These are phyloP conservation scores for Fusarium mexicanum DNA, from an alignment of 2,329 filamentous ascomycete genomes.

Conservation along the genomic window DNA sequence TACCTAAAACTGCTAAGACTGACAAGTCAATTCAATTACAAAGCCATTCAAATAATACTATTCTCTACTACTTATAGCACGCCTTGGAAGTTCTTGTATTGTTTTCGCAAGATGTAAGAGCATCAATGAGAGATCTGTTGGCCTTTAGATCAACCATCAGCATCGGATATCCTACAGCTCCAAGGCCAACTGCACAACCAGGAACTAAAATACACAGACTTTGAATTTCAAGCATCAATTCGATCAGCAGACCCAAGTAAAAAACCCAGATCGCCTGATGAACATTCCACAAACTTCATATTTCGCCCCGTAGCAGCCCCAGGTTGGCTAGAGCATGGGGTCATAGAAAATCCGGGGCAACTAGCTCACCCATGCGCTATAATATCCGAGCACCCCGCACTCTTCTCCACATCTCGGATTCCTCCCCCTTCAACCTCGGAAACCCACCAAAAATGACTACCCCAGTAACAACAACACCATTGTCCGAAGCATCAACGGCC, in stretches of 20 bases:
- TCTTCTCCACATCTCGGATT: constrained; percentile 3
- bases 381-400: constrained; percentile 8
- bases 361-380: not conserved
- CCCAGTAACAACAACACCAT: constrained; percentile 20
- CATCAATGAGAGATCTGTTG: fast-evolving
- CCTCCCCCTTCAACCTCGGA: constrained; percentile 19
- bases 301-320: not conserved
- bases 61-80: fast-evolving
- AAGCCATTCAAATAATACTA: fast-evolving
- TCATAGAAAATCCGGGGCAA: not conserved
- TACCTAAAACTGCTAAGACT: not conserved
- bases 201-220: fast-evolving
- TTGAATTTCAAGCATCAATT: not conserved
- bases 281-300: not conserved
- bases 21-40: no score
- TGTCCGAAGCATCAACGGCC: constrained; percentile 25
- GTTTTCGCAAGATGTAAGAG: fast-evolving
- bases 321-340: not conserved
- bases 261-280: not conserved
- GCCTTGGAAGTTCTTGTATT: fast-evolving
- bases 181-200: no score
- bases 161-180: no score
- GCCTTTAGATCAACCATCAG: fast-evolving
- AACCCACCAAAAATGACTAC: constrained; percentile 17
- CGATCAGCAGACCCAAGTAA: not conserved